Evolutionary conservation across 108 stramenopile species (phyloP).

Genomic region (Licmophora abbreviata): DNA sequence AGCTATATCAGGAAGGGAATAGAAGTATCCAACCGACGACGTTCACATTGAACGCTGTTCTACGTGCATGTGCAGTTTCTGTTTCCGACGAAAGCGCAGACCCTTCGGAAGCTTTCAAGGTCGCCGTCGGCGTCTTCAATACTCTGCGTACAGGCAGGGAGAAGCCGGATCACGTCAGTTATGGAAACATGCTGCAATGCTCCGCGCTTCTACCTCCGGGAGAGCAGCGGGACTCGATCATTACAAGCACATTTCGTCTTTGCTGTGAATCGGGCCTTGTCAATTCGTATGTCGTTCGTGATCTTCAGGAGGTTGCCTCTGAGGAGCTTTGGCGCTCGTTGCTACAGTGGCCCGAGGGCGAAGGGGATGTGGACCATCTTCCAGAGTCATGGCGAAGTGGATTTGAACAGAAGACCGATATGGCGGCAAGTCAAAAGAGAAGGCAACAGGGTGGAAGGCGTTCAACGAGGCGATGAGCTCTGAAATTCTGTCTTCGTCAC

Average conservation of each 20-base stretch:
- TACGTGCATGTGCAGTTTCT: constrained; percentile 37
- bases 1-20: constrained; percentile 11
- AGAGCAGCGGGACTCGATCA: constrained; percentile 23
- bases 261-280: constrained; percentile 23
- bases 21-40: constrained; percentile 26
- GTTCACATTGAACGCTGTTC: constrained; percentile 44
- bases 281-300: constrained; percentile 17
- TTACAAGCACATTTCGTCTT: constrained; percentile 23
- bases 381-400: constrained; percentile 11
- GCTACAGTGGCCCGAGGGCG: constrained; percentile 5
- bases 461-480: too few relatives aligned
- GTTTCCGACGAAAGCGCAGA: constrained; percentile 5
- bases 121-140: constrained; percentile 24
- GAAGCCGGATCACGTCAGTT: constrained; percentile 43
- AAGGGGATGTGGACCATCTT: constrained; percentile 14
- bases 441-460: too few relatives aligned
- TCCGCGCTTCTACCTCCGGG: constrained; percentile 27
- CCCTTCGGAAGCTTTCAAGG: constrained; percentile 28
- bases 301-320: constrained; percentile 14
- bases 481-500: too few relatives aligned
- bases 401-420: constrained; percentile 1
- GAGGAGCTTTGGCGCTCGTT: constrained; percentile 19
- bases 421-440: too few relatives aligned
- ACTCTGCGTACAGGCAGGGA: constrained; percentile 10
- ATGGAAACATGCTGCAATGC: constrained; percentile 32